A percentile compares a stretch with the other conserved stretches of the same genome.
These are phyloP conservation scores for Diaporthe vexans DNA, from an alignment of 2,329 filamentous ascomycete species.

Conservation along the genomic window DNA sequence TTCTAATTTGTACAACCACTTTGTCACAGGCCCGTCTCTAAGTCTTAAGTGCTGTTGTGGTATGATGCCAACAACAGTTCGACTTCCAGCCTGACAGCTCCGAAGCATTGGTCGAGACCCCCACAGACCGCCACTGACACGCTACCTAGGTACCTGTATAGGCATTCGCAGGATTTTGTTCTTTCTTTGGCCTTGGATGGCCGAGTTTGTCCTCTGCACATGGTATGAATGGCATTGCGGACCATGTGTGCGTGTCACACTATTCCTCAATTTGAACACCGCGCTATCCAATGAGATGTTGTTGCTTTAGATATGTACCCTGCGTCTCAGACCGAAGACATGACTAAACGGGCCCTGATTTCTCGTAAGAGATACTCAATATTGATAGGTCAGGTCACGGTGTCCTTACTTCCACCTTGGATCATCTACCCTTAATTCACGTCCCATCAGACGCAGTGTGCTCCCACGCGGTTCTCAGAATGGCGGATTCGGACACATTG, in stretches of 20 bases:
- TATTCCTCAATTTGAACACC: not conserved
- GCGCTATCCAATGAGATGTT: conserved; percentile 1
- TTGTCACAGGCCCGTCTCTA: not conserved
- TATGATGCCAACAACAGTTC: not conserved
- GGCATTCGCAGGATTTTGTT: not conserved
- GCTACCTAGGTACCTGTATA: no score
- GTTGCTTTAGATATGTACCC: not conserved
- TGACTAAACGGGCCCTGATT: no score
- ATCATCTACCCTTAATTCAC: not conserved
- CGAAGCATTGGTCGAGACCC: not conserved
- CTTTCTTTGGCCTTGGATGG: not conserved
- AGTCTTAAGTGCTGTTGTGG: no score
- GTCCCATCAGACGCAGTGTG: not conserved
- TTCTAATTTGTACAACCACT: not conserved
- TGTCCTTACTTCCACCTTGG: no score
- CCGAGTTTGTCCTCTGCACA: not conserved
- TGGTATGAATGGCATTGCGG: not conserved
- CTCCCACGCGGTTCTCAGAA: not conserved
- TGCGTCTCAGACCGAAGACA: not conserved
- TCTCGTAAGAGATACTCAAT: not conserved
- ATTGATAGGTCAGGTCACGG: no score
- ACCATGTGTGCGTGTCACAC: not conserved
- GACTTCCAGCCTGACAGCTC: not conserved
- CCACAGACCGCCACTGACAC: not conserved
- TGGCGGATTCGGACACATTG: not conserved